Evolutionary conservation across 1,284 basidiomycete genomes (phyloP).

Genomic region (Heterobasidion irregulare): DNA sequence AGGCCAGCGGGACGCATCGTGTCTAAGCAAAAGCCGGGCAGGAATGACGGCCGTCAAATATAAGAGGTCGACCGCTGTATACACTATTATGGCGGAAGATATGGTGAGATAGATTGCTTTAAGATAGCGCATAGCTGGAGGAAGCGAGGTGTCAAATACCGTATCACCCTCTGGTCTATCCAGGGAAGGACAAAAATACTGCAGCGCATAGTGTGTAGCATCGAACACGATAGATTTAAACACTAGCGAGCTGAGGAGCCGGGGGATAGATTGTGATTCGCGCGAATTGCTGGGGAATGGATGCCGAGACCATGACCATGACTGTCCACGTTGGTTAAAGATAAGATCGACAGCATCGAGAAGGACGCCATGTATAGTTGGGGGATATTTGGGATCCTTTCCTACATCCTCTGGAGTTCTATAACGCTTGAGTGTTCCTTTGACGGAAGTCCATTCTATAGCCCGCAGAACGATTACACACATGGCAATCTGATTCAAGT

Average conservation of each 20-base stretch:
- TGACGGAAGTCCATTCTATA: slow-evolving; percentile 8
- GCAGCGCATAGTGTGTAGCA: slow-evolving; percentile 4
- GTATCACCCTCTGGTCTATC: slow-evolving; percentile 32
- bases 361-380: not conserved
- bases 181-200: slow-evolving; percentile 15
- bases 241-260: slow-evolving; percentile 2
- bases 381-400: not conserved
- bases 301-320: slow-evolving; percentile 9
- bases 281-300: slow-evolving; percentile 2
- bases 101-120: slow-evolving; percentile 33
- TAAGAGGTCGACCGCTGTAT: slow-evolving; percentile 29
- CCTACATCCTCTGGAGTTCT: not conserved
- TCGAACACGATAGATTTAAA: slow-evolving; percentile 6
- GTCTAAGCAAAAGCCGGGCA: slow-evolving; percentile 28
- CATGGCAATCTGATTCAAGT: slow-evolving; percentile 3
- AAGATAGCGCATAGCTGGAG: slow-evolving; percentile 31
- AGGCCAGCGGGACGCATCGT: slow-evolving; percentile 30
- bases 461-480: slow-evolving; percentile 6
- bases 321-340: slow-evolving; percentile 10
- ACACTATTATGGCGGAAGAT: slow-evolving; percentile 31
- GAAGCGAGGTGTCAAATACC: slow-evolving; percentile 40
- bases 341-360: slow-evolving; percentile 7
- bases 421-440: slow-evolving; percentile 4
- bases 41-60: slow-evolving; percentile 36
- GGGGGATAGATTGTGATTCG: slow-evolving; percentile 1